Percentiles rank a stretch among this genome's conserved stretches.
Evolutionary conservation across 2,329 filamentous ascomycete species (phyloP).

Genomic region (Ceratocystis diversiconidia): DNA sequence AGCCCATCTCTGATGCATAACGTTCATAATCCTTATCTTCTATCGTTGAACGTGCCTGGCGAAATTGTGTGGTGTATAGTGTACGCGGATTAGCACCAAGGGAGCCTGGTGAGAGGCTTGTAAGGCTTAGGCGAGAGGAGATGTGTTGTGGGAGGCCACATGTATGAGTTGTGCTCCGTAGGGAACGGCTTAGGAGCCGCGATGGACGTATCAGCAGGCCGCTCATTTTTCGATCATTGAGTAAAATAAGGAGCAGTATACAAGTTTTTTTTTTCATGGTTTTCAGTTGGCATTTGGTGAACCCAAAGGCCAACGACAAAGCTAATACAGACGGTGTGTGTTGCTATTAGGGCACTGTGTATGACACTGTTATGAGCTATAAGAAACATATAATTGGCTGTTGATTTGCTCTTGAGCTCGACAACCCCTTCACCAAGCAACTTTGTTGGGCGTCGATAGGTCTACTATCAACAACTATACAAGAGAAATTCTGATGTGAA

Average conservation of each 20-base stretch:
- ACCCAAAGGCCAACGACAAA: neutral
- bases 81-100: neutral
- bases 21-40: neutral
- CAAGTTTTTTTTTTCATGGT: neutral
- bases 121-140: neutral
- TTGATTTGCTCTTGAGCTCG: neutral
- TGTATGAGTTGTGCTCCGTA: neutral
- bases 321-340: neutral
- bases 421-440: neutral
- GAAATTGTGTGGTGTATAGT: neutral
- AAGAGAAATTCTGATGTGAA: constrained; percentile 29
- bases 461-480: constrained; percentile 24
- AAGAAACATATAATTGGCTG: too few species aligned
- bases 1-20: constrained; percentile 14
- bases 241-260: neutral
- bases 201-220: neutral
- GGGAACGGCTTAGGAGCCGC: neutral
- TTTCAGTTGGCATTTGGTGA: neutral
- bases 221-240: neutral
- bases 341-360: neutral
- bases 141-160: neutral
- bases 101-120: neutral
- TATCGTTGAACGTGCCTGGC: neutral
- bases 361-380: neutral
- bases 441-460: constrained; percentile 31